These are phyloP conservation scores for Microascus cirrosus DNA, from an alignment of 2,329 filamentous ascomycete species.

Conservation along the genomic window DNA sequence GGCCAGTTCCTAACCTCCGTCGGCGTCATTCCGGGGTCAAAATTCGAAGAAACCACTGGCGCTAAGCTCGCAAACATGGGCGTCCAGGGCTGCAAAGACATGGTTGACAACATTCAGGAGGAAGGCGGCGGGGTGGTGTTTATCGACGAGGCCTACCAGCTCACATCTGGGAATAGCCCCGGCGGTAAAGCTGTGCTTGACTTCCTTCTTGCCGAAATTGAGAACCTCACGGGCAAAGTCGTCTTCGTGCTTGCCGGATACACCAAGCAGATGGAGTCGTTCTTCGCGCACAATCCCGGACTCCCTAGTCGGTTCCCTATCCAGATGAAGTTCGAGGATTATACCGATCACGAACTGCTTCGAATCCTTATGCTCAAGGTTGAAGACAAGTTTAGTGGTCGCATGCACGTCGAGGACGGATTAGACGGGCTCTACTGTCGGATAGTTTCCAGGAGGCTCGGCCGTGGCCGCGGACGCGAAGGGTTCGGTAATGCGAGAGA, in stretches of 20 bases:
- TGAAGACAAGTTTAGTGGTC: slow-evolving; percentile 35
- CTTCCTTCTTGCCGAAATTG: slow-evolving; percentile 60
- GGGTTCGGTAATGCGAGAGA: slow-evolving; percentile 66
- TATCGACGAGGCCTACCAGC: slow-evolving; percentile 71
- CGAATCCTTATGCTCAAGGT: slow-evolving; percentile 47
- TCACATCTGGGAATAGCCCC: slow-evolving; percentile 45
- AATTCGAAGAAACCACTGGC: slow-evolving; percentile 58
- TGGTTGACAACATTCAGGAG: slow-evolving; percentile 30
- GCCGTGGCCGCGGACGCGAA: slow-evolving; percentile 47
- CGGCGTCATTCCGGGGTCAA: slow-evolving; percentile 47
- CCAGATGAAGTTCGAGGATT: slow-evolving; percentile 57
- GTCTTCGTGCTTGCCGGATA: slow-evolving; percentile 68
- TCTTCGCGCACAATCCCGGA: slow-evolving; percentile 65
- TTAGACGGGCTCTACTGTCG: slow-evolving; percentile 49
- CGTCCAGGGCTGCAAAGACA: slow-evolving; percentile 41
- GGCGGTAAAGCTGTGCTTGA: slow-evolving; percentile 56
- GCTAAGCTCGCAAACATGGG: slow-evolving; percentile 49
- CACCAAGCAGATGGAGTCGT: slow-evolving; percentile 61
- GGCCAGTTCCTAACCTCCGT: slow-evolving; percentile 52
- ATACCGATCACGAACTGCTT: slow-evolving; percentile 52
- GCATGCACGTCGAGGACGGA: slow-evolving; percentile 51
- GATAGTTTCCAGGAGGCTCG: slow-evolving; percentile 50
- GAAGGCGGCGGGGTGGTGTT: slow-evolving; percentile 55
- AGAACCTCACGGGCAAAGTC: slow-evolving; percentile 58
- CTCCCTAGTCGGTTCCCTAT: slow-evolving; percentile 54